These are phyloP conservation scores for Fusarium illudens DNA, from an alignment of 2,329 filamentous ascomycete genomes.

Conservation along the genomic window DNA sequence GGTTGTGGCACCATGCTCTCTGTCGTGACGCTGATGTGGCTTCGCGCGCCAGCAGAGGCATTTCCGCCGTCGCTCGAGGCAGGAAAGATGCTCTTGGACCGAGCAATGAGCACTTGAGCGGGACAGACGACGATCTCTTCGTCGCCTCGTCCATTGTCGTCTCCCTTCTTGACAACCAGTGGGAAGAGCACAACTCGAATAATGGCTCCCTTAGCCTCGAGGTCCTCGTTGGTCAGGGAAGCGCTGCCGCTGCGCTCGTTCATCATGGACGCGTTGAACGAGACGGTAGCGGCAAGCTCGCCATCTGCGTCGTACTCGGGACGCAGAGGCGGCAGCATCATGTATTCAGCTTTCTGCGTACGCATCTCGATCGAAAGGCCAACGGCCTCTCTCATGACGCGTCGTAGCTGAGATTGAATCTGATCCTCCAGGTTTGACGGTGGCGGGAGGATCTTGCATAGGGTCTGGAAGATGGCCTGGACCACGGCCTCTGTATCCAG, in stretches of 20 bases:
- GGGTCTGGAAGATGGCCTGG: conserved; percentile 80
- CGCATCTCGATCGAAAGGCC: conserved; percentile 96
- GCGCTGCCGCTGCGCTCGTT: conserved; percentile 82
- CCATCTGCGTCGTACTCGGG: conserved; percentile 95
- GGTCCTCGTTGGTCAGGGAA: conserved; percentile 72
- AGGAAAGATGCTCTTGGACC: conserved; percentile 53
- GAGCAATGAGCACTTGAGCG: conserved; percentile 87
- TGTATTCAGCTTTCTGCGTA: conserved; percentile 94
- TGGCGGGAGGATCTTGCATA: conserved; percentile 86
- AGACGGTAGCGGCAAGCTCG: conserved; percentile 85
- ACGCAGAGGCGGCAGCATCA: conserved; percentile 95
- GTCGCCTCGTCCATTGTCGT: conserved; percentile 85
- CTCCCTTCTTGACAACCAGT: conserved; percentile 93
- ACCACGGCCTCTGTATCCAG: conserved; percentile 96
- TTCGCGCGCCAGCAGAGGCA: conserved; percentile 51
- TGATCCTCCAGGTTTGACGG: conserved; percentile 81
- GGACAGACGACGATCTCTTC: conserved; percentile 96
- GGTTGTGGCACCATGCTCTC: conserved; percentile 44
- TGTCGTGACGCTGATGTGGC: conserved; percentile 50
- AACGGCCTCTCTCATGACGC: conserved; percentile 88
- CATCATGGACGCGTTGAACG: conserved; percentile 94
- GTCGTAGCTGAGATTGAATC: conserved; percentile 83
- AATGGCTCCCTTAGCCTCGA: conserved; percentile 78
- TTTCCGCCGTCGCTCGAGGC: conserved; percentile 64
- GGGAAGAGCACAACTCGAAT: conserved; percentile 96